Evolutionary conservation across 1,284 basidiomycete genomes (phyloP).

Genomic region (Mycosarcoma mackinlayi): DNA sequence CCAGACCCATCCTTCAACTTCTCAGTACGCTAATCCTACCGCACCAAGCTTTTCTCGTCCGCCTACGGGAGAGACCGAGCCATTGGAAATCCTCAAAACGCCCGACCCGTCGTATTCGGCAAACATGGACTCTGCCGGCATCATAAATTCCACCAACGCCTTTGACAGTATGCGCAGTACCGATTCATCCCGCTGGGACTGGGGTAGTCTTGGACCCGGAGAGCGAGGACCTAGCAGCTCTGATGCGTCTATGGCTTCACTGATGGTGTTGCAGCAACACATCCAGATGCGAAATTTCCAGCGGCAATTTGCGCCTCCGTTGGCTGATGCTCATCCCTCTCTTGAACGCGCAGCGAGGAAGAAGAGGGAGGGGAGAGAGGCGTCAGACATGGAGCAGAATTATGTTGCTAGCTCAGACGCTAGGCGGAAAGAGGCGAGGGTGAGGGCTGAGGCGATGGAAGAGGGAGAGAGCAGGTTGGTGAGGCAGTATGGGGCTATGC

Average conservation of each 20-base stretch:
- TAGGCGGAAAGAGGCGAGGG: neutral
- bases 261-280: constrained; percentile 24
- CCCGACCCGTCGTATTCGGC: constrained; percentile 1
- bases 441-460: constrained; percentile 1
- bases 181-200: neutral
- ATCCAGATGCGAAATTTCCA: constrained; percentile 17
- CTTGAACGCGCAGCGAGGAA: neutral
- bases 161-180: neutral
- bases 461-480: constrained; percentile 1
- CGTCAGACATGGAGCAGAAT: neutral
- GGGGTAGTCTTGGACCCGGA: neutral
- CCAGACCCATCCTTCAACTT: no score
- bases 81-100: constrained; percentile 13
- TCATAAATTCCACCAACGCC: neutral
- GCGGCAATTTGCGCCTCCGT: constrained; percentile 7
- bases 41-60: no score
- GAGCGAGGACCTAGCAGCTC: neutral
- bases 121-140: neutral
- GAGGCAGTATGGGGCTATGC: constrained; percentile 20
- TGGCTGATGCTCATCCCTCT: constrained; percentile 9
- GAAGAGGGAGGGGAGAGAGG: neutral
- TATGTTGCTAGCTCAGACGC: neutral
- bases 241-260: constrained; percentile 18
- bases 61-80: neutral
- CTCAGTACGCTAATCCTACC: no score